phyloP scores from a whole-genome alignment of 2,329 filamentous ascomycete genomes.

The Diaporthe sp. region DNA sequence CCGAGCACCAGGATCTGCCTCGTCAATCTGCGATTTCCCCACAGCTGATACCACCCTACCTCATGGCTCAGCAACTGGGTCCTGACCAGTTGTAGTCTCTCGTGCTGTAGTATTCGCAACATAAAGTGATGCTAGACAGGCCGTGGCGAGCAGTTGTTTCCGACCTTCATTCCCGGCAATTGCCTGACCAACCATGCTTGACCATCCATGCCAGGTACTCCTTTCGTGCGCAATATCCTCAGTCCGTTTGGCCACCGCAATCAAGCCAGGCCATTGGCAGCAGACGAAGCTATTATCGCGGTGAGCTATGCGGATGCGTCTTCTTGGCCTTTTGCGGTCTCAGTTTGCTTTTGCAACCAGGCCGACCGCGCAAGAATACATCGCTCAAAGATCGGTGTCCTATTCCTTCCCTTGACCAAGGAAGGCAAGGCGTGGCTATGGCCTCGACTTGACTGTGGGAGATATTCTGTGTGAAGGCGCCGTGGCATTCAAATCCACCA shows the following conservation, averaged over 20 bases:
- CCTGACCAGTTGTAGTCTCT: not conserved
- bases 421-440: not conserved
- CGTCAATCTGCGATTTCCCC: slow-evolving; percentile 29
- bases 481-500: not conserved
- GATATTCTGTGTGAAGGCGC: not conserved
- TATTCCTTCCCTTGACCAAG: not conserved
- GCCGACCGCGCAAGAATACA: slow-evolving; percentile 1
- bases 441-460: too few relatives aligned
- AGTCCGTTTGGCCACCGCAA: not conserved
- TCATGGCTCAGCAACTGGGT: slow-evolving; percentile 29
- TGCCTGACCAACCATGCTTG: not conserved
- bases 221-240: not conserved
- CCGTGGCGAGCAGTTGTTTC: not conserved
- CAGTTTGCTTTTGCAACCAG: slow-evolving; percentile 12
- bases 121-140: not conserved
- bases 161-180: not conserved
- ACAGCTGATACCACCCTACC: slow-evolving; percentile 30
- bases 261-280: not conserved
- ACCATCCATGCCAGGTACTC: not conserved
- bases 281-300: not conserved
- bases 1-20: slow-evolving; percentile 23
- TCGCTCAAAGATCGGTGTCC: not conserved
- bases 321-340: slow-evolving; percentile 1
- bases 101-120: not conserved
- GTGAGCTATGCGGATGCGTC: not conserved